Base-by-base conservation (phyloP, 495 filamentous ascomycete species). In the Astrothelium macrocarpum region DNA sequence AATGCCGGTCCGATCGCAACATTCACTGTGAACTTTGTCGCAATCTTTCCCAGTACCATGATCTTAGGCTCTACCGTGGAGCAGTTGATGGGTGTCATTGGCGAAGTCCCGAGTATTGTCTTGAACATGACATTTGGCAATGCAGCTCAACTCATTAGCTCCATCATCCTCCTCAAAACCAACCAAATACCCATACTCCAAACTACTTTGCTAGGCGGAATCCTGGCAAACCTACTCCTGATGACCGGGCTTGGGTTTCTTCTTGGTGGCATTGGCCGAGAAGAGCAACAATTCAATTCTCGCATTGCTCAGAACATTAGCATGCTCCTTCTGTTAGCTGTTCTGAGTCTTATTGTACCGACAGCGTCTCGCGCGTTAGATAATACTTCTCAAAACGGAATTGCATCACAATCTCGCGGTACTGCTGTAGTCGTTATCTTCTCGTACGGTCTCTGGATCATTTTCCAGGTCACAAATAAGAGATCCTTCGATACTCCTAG, bases 211-310 rank as follows among this genome's bases (percentile, higher is more conserved):
- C n/a, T 70, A 2, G 65, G 65, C 36, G 29, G 23, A 7, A 65
- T 68, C 18, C 60, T 71, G 3, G 64, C 65, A 12, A 70, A 70
- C 34, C 26, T 65, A 12, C 46, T 66, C 20, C 49, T 71, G 1
- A 70, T 66, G 56, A 49, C 63, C 2, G 70, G 70, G 4, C 4
- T 71, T 4, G 60, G 63, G 0, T 67, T 71, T 32, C 61, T 70
- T 4, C 42, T 68, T 25, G 64, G 67, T 25, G 68, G 68, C 12
- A 29, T 70, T 14, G 62, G 62, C 31, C 32, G 49, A 20, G 3
- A 59, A 1, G 58, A 68, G 29, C 67, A 71, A 43, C 43, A 60
- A 9, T 68, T 66, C 25, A 65, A 68, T 20, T 31, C 29, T 28
- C 32, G 18, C 1, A 23, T 59, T 28, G 59, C 65, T 11, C 61